Conservation (phyloP, 352 stramenopile species). For the Blastocystis sp. region DNA sequence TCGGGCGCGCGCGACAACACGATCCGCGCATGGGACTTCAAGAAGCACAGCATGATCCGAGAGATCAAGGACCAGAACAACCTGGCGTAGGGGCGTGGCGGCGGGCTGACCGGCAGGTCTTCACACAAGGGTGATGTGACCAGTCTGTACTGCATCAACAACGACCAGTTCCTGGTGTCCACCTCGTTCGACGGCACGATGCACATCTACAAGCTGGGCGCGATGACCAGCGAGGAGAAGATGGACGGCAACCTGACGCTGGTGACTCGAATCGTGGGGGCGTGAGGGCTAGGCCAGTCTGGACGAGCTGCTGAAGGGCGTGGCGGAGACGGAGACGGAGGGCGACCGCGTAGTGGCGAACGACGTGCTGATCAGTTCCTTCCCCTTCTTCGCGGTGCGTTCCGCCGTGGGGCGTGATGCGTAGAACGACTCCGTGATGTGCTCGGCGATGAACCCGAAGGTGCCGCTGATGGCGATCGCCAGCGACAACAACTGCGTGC, state of each 20-base stretch:
- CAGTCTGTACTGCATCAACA: constrained; percentile 5
- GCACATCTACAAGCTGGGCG: constrained; percentile 48
- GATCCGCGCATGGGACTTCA: constrained; percentile 62
- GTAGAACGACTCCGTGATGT: constrained; percentile 5
- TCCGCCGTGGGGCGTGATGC: background rate
- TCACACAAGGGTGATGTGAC: constrained; percentile 55
- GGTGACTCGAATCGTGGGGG: too few relatives aligned
- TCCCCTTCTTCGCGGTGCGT: constrained; percentile 31
- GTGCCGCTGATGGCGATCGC: constrained; percentile 16
- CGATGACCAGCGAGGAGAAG: background rate
- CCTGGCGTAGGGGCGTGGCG: background rate
- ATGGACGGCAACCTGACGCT: background rate
- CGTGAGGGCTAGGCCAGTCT: background rate
- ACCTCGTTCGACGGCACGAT: constrained; percentile 40
- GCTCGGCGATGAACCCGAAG: background rate
- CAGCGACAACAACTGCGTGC: background rate
- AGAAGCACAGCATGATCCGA: constrained; percentile 42
- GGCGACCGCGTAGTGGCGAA: constrained; percentile 8
- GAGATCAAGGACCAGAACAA: constrained; percentile 67
- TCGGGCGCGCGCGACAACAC: constrained; percentile 22
- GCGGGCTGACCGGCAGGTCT: background rate
- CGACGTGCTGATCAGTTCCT: constrained; percentile 12
- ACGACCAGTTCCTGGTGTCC: background rate
- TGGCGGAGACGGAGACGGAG: background rate
- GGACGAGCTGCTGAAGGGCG: constrained; percentile 43